Percentiles rank a stretch among this genome's conserved stretches.
Conservation (phyloP, 805 yeast species). For the Saturnispora hagleri region DNA sequence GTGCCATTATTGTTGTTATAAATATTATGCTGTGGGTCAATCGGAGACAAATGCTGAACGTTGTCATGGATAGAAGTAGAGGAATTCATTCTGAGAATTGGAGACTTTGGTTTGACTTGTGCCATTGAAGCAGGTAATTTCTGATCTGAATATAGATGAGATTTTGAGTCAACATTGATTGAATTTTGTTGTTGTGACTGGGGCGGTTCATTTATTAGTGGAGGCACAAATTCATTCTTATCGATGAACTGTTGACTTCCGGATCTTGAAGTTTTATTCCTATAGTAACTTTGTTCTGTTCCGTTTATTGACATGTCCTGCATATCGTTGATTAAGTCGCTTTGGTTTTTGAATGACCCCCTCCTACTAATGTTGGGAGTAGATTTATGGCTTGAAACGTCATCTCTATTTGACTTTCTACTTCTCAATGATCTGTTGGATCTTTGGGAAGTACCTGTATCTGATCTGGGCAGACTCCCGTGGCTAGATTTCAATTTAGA, state of each 20-base stretch:
- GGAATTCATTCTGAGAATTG: constrained; percentile 26
- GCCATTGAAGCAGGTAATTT: constrained; percentile 29
- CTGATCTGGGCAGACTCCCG: constrained; percentile 22
- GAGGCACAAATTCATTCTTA: not conserved
- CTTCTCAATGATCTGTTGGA: constrained; percentile 25
- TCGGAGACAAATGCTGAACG: constrained; percentile 11
- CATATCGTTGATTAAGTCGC: constrained; percentile 15
- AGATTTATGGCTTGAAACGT: constrained; percentile 16
- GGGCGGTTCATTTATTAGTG: not conserved
- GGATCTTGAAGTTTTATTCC: constrained; percentile 11
- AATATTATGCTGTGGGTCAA: constrained; percentile 11
- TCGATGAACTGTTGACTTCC: not conserved
- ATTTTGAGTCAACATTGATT: constrained; percentile 5
- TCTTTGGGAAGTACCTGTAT: constrained; percentile 24
- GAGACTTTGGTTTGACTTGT: constrained; percentile 26
- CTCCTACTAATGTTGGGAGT: constrained; percentile 22
- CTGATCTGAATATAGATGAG: constrained; percentile 7
- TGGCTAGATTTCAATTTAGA: constrained; percentile 24
- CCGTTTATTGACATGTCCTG: constrained; percentile 13
- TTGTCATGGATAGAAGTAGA: constrained; percentile 20
- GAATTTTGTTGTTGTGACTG: not conserved
- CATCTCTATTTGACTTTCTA: constrained; percentile 19
- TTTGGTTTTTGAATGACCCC: constrained; percentile 18
- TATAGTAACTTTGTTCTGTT: constrained; percentile 17
- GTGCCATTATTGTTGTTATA: not conserved